Conservation (phyloP, 805 yeast species). For the Starmerella kuoi region DNA sequence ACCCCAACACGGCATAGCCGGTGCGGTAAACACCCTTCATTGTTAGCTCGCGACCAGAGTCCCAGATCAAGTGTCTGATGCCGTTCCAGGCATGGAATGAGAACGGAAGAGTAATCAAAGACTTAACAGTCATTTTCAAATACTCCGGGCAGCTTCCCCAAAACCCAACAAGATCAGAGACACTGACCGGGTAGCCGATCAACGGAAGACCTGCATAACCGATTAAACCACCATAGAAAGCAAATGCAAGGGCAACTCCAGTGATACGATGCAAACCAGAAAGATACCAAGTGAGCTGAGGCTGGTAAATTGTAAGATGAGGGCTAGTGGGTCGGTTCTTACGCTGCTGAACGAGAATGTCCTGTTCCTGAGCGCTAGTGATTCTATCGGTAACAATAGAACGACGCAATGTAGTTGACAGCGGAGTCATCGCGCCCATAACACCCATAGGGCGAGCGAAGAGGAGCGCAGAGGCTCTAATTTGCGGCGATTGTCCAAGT, state of each 20-base stretch:
- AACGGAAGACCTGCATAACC: slow-evolving; percentile 60
- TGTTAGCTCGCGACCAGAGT: slow-evolving; percentile 66
- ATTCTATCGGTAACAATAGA: slow-evolving; percentile 36
- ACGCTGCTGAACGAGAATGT: slow-evolving; percentile 68
- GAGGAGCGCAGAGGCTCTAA: not conserved
- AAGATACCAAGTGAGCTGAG: slow-evolving; percentile 74
- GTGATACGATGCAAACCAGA: slow-evolving; percentile 79
- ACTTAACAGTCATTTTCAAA: slow-evolving; percentile 53
- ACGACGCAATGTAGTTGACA: slow-evolving; percentile 2
- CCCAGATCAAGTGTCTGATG: slow-evolving; percentile 90
- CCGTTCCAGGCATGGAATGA: slow-evolving; percentile 81
- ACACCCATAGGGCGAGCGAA: not conserved
- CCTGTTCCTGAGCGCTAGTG: slow-evolving; percentile 51
- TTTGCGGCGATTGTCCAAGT: not conserved
- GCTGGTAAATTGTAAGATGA: slow-evolving; percentile 78
- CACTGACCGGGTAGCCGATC: slow-evolving; percentile 44
- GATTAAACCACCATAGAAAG: slow-evolving; percentile 65
- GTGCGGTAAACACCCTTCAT: slow-evolving; percentile 84
- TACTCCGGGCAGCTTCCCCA: slow-evolving; percentile 54
- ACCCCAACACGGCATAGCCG: slow-evolving; percentile 71
- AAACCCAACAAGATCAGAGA: slow-evolving; percentile 40
- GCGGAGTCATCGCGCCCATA: not conserved
- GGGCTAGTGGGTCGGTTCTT: slow-evolving; percentile 83
- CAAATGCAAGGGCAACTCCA: slow-evolving; percentile 71
- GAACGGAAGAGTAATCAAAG: slow-evolving; percentile 66